Conservation (phyloP, 1,284 basidiomycete species). For the Malassezia brasiliensis region DNA sequence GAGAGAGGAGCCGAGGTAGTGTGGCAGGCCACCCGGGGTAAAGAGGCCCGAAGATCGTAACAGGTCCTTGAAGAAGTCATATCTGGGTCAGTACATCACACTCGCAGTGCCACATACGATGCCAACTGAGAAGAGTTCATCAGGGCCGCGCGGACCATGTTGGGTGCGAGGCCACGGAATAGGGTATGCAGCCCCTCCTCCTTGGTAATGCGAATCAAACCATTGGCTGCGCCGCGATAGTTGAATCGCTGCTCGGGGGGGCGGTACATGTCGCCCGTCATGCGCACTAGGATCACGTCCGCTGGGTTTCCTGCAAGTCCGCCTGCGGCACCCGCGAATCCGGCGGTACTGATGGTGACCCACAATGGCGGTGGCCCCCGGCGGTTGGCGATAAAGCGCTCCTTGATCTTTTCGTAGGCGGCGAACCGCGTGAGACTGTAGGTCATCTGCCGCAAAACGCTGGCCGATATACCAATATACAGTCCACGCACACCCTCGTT, state of each 20-base stretch:
- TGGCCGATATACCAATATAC: slow-evolving; percentile 41
- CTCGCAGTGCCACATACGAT: slow-evolving; percentile 52
- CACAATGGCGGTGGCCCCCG: slow-evolving; percentile 19
- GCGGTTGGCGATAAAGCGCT: slow-evolving; percentile 14
- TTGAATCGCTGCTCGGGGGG: slow-evolving; percentile 30
- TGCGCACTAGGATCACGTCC: slow-evolving; percentile 54
- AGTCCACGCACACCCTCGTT: slow-evolving; percentile 31
- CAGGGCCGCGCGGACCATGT: slow-evolving; percentile 52
- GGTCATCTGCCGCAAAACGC: slow-evolving; percentile 43
- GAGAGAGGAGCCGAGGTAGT: slow-evolving; percentile 51
- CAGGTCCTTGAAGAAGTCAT: slow-evolving; percentile 52
- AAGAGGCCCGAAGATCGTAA: slow-evolving; percentile 49
- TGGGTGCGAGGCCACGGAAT: slow-evolving; percentile 52
- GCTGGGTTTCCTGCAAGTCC: slow-evolving; percentile 43
- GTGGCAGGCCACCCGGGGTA: slow-evolving; percentile 51
- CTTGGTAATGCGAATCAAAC: slow-evolving; percentile 50
- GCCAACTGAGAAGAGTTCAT: slow-evolving; percentile 51
- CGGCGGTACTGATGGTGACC: slow-evolving; percentile 33
- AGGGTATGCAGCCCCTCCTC: slow-evolving; percentile 51
- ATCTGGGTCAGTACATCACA: background rate
- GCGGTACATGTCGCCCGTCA: slow-evolving; percentile 49
- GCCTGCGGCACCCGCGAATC: slow-evolving; percentile 36
- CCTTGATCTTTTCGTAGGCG: slow-evolving; percentile 42
- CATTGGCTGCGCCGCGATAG: slow-evolving; percentile 51
- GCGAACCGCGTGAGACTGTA: slow-evolving; percentile 43